These are phyloP conservation scores for Baeospora myosura DNA, from an alignment of 1,284 basidiomycete genomes.

Conservation along the genomic window DNA sequence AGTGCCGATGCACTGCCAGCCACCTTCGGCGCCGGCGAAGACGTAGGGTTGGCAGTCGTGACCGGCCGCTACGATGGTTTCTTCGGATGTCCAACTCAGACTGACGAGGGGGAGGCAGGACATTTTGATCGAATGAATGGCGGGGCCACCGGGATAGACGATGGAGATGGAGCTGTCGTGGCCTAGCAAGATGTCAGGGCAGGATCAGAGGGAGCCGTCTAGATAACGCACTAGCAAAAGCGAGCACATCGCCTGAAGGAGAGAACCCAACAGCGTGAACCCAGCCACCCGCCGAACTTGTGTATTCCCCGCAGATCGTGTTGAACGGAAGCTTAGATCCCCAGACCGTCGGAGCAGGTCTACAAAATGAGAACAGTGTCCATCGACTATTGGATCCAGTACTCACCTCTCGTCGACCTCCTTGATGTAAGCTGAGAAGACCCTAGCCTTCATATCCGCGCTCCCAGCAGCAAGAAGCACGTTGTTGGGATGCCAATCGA, in stretches of 20 bases:
- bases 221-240: slow-evolving; percentile 68
- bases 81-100: slow-evolving; percentile 80
- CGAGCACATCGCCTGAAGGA: slow-evolving; percentile 86
- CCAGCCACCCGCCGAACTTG: slow-evolving; percentile 89
- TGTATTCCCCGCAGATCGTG: slow-evolving; percentile 92
- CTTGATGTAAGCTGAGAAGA: slow-evolving; percentile 99
- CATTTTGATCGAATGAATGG: slow-evolving; percentile 67
- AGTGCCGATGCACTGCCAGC: slow-evolving; percentile 75
- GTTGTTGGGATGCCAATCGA: slow-evolving; percentile 99
- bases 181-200: slow-evolving; percentile 38
- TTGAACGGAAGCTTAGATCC: slow-evolving; percentile 97
- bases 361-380: slow-evolving; percentile 24
- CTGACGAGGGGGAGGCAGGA: slow-evolving; percentile 76
- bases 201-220: neutral
- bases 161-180: slow-evolving; percentile 89
- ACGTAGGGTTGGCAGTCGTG: slow-evolving; percentile 97
- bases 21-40: slow-evolving; percentile 63
- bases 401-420: slow-evolving; percentile 88
- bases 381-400: neutral
- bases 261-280: slow-evolving; percentile 95
- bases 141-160: slow-evolving; percentile 77
- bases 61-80: slow-evolving; percentile 82
- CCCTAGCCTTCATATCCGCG: slow-evolving; percentile 92
- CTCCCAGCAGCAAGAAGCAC: slow-evolving; percentile 91
- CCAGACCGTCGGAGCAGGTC: slow-evolving; percentile 89